phyloP scores from a whole-genome alignment of 73 alveolate genomes.

The Paramecium primaurelia region DNA sequence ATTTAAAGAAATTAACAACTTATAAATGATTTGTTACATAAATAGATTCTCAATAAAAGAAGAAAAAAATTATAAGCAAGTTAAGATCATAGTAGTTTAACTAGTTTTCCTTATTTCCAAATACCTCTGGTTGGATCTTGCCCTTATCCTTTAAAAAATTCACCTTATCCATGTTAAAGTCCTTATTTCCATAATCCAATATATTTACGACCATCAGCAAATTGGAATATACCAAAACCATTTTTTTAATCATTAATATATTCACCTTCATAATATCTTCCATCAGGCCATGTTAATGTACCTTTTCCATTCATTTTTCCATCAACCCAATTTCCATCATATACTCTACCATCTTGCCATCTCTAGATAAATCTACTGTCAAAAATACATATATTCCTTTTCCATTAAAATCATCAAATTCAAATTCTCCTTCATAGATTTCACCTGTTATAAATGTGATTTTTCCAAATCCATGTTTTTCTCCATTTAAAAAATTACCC shows the following conservation, averaged over 20 bases:
- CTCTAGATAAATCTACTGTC: constrained; percentile 49
- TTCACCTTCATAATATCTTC: constrained; percentile 69
- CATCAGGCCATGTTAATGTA: constrained; percentile 72
- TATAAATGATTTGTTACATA: not conserved
- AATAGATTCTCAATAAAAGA: not conserved
- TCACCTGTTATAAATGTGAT: not conserved
- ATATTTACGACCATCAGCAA: constrained; percentile 67
- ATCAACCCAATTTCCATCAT: constrained; percentile 69
- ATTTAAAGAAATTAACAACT: not conserved
- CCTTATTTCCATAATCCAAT: constrained; percentile 73
- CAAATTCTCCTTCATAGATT: constrained; percentile 36
- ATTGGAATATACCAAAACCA: constrained; percentile 69
- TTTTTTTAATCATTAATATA: constrained; percentile 59
- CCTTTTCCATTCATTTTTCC: constrained; percentile 72
- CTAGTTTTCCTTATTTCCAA: constrained; percentile 14
- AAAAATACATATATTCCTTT: not conserved
- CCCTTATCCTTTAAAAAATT: not conserved
- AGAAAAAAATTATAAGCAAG: not conserved
- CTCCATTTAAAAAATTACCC: not conserved
- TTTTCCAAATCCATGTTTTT: constrained; percentile 28
- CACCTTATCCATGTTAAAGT: constrained; percentile 73
- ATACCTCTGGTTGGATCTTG: not conserved
- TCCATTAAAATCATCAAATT: not conserved
- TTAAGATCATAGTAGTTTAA: not conserved
- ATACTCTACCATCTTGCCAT: constrained; percentile 70